Evolutionary conservation across 805 yeast species (phyloP), one percentile per base, ranked within the genome.

Genomic region (Metschnikowia hibisci): DNA sequence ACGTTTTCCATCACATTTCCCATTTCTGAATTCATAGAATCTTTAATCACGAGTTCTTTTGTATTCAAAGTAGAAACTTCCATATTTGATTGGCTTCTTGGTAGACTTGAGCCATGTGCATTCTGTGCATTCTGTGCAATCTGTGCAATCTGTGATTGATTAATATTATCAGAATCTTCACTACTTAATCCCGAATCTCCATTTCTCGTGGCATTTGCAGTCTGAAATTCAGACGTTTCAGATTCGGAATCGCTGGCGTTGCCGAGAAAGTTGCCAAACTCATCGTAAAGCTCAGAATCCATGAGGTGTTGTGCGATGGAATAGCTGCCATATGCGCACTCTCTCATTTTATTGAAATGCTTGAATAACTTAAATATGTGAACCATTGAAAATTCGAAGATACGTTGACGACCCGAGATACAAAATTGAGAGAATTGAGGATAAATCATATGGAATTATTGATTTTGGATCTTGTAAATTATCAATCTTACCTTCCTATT

Each of bases 261-360:
- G 11, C 82, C 84, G 15, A 84, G 70, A 29, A 74, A 70, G 57
- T 84, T 84, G 34, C 91, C 91, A 60, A 84, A 84, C 61, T 88
- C 96, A 62, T 88, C 96, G 62, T 83, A 87, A 22, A 80, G 57
- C 18, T 66, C 70, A 16, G 80, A 84, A 54, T 78, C 85, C 80
- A 77, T 78, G 25, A 6, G 33, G 31, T 13, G 30, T 11, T 34
- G 38, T 20, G 30, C 11, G 33, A 14, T 18, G 27, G 18, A 16
- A 20, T 20, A 20, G 23, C 23, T 20, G 23, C 23, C 8, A 20
- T 20, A 20, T 8, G 23, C 23, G 23, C 23, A 20, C 23, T 3
- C n/a, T n/a, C n/a, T n/a, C n/a, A n/a, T n/a, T n/a, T n/a, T n/a
- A n/a, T 20, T 8, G 23, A 20, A 6, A 20, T 20, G 4, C n/a